Percentiles rank a stretch among this genome's conserved stretches.
Evolutionary conservation across 1,284 basidiomycete genomes (phyloP).

Genomic region (Melampsora americana): DNA sequence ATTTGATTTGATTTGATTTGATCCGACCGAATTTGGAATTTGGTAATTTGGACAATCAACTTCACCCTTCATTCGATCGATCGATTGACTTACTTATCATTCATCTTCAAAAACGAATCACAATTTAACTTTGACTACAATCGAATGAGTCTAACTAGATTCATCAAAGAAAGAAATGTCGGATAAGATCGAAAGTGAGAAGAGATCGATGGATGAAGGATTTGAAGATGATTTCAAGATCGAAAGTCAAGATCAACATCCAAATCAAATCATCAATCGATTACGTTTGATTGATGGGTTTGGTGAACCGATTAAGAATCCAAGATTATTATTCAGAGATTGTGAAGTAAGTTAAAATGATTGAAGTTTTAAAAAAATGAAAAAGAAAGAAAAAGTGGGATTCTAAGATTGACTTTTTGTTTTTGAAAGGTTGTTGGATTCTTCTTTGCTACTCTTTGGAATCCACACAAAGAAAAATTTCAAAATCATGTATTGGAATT

Average conservation of each 20-base stretch:
- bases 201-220: background rate
- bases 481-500: constrained; percentile 25
- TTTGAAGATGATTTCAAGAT: background rate
- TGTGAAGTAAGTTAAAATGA: constrained; percentile 19
- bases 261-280: constrained; percentile 20
- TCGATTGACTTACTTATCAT: too few species aligned
- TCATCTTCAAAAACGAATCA: too few species aligned
- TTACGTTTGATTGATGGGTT: constrained; percentile 25
- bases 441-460: constrained; percentile 28
- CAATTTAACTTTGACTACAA: too few species aligned
- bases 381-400: background rate
- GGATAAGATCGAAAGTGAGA: background rate
- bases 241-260: background rate
- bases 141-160: too few species aligned
- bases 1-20: too few species aligned
- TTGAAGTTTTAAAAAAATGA: background rate
- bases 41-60: too few species aligned
- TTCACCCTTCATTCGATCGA: too few species aligned
- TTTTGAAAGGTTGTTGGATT: constrained; percentile 31
- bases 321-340: constrained; percentile 34
- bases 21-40: too few species aligned
- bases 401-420: background rate
- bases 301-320: constrained; percentile 27
- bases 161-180: background rate
- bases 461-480: constrained; percentile 11